Evolutionary conservation across 208 protist species (phyloP).

Genomic region (Novymonas esmeraldas): DNA sequence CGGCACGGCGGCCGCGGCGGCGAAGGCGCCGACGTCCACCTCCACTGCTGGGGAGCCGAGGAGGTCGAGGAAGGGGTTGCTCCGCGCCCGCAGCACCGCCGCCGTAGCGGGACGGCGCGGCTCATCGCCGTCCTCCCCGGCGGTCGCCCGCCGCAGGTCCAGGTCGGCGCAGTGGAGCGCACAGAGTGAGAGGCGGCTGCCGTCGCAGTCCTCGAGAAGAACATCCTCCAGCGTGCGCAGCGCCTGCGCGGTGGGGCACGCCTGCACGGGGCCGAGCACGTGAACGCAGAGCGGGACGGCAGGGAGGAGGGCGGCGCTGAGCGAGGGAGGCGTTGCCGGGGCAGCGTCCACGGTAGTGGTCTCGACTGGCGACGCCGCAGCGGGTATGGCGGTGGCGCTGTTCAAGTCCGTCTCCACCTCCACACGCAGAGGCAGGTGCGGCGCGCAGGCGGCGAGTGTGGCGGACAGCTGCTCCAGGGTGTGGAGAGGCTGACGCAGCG

Average conservation of each 20-base stretch:
- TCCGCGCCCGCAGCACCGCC: constrained; percentile 1
- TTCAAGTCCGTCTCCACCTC: constrained; percentile 44
- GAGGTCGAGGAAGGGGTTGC: constrained; percentile 46
- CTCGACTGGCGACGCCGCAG: neutral
- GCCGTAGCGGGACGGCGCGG: neutral
- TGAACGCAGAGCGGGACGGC: constrained; percentile 31
- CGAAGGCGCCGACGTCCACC: too few relatives aligned
- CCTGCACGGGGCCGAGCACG: constrained; percentile 53
- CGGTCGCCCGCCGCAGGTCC: constrained; percentile 13
- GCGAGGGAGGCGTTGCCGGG: neutral
- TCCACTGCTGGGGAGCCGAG: constrained; percentile 15
- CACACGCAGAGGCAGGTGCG: constrained; percentile 53
- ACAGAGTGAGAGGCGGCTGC: constrained; percentile 24
- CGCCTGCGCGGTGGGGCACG: constrained; percentile 30
- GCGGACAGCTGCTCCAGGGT: constrained; percentile 43
- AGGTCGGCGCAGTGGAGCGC: constrained; percentile 58
- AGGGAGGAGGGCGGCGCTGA: neutral
- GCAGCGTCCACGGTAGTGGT: neutral
- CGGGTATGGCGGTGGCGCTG: neutral
- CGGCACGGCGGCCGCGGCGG: neutral
- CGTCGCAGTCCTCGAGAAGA: constrained; percentile 71
- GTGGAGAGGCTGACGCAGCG: constrained; percentile 26
- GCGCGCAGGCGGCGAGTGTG: constrained; percentile 32
- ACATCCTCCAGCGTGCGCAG: constrained; percentile 66
- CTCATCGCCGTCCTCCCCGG: neutral